These are phyloP conservation scores for Globisporangium mamillatum DNA, from an alignment of 352 stramenopile genomes.

Conservation along the genomic window DNA sequence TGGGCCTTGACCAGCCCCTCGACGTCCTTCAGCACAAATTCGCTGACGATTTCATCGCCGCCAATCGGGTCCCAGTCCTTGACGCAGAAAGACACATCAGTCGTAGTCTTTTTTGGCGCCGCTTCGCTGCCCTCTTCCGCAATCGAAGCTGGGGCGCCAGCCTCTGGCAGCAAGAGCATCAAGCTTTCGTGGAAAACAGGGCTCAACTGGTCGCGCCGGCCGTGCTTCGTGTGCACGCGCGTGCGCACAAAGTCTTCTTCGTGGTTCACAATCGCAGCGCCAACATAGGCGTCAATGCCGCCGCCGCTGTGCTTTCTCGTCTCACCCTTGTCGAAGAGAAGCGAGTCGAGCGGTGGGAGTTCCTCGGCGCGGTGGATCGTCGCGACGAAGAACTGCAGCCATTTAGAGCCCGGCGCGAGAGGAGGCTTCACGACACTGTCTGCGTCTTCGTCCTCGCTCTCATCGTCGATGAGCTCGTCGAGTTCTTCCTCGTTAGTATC, in stretches of 20 bases:
- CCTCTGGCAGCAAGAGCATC: slow-evolving; percentile 42
- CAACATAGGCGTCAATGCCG: slow-evolving; percentile 71
- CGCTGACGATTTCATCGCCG: slow-evolving; percentile 59
- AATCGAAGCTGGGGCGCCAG: slow-evolving; percentile 13
- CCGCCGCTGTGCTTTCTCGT: slow-evolving; percentile 42
- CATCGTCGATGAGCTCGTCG: slow-evolving; percentile 39
- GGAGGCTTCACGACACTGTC: slow-evolving; percentile 22
- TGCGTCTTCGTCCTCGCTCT: slow-evolving; percentile 34
- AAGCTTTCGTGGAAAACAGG: slow-evolving; percentile 66
- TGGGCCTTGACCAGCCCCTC: slow-evolving; percentile 26
- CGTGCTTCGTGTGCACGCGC: slow-evolving; percentile 64
- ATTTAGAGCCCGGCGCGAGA: slow-evolving; percentile 37
- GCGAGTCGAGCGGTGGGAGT: slow-evolving; percentile 55
- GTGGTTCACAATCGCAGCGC: slow-evolving; percentile 28
- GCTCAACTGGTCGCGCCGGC: slow-evolving; percentile 53
- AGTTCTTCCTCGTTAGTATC: slow-evolving; percentile 37
- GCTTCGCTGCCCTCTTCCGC: slow-evolving; percentile 1
- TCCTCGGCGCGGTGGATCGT: slow-evolving; percentile 67
- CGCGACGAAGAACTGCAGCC: slow-evolving; percentile 49
- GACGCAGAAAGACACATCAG: slow-evolving; percentile 40
- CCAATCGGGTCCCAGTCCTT: slow-evolving; percentile 74
- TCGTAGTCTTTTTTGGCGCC: neutral
- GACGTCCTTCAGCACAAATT: slow-evolving; percentile 45
- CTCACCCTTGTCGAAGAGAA: slow-evolving; percentile 47
- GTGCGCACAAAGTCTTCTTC: slow-evolving; percentile 51